A percentile compares a stretch with the other conserved stretches of the same genome.
Conservation (phyloP, 2,329 filamentous ascomycete genomes). For the Nemania abortiva region DNA sequence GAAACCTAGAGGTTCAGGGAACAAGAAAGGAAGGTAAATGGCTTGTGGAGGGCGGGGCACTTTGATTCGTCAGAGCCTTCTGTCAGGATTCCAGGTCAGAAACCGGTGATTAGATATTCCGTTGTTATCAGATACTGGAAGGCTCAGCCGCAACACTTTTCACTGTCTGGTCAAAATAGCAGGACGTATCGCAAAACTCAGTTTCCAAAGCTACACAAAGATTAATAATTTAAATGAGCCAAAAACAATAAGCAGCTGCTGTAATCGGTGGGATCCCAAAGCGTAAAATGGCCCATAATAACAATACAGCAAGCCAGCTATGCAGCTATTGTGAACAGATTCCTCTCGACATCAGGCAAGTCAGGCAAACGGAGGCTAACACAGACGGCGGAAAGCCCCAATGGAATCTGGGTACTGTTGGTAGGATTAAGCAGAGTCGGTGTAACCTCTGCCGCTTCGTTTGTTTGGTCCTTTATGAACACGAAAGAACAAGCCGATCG, state of each 20-base stretch:
- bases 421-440: background rate
- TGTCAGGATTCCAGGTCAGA: too few species aligned
- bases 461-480: background rate
- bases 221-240: background rate
- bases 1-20: too few species aligned
- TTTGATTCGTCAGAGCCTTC: too few species aligned
- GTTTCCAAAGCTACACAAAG: background rate
- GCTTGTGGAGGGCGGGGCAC: too few species aligned
- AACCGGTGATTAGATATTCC: too few species aligned
- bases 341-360: background rate
- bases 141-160: too few species aligned
- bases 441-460: slow-evolving; percentile 9
- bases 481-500: background rate
- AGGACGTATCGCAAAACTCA: background rate
- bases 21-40: too few species aligned
- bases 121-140: too few species aligned
- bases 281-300: background rate
- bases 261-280: background rate
- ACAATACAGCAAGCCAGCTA: background rate
- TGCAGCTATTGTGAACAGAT: background rate
- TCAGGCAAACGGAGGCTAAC: background rate
- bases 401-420: background rate
- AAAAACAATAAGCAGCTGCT: background rate
- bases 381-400: background rate
- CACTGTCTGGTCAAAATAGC: too few species aligned